phyloP scores from a whole-genome alignment of 2,329 filamentous ascomycete species.

The Aureobasidium lini region DNA sequence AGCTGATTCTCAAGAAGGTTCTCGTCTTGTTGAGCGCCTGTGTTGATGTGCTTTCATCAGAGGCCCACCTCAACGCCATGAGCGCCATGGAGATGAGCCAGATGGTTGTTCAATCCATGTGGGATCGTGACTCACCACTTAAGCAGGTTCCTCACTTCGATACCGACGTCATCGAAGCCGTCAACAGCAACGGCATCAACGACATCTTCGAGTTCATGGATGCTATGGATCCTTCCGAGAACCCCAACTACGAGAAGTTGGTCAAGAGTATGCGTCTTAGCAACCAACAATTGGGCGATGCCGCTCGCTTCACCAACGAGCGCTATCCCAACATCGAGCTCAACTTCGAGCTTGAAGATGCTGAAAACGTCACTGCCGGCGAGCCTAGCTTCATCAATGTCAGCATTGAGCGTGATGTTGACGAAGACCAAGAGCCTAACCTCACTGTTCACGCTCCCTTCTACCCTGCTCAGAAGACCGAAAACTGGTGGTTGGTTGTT shows the following conservation, averaged over 20 bases:
- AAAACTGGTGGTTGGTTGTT: conserved; percentile 98
- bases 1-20: conserved; percentile 75
- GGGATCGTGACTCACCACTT: conserved; percentile 92
- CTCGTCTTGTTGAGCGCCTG: conserved; percentile 82
- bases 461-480: conserved; percentile 84
- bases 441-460: conserved; percentile 89
- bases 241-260: conserved; percentile 69
- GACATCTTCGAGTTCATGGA: conserved; percentile 99
- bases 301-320: conserved; percentile 90
- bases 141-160: conserved; percentile 97
- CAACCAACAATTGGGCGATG: conserved; percentile 75
- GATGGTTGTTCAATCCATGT: conserved; percentile 98
- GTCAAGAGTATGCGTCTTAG: conserved; percentile 71
- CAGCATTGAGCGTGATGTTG: conserved; percentile 73
- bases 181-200: conserved; percentile 73
- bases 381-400: conserved; percentile 76
- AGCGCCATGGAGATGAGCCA: conserved; percentile 98
- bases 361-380: conserved; percentile 71
- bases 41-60: conserved; percentile 90
- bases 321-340: conserved; percentile 95
- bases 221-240: conserved; percentile 93
- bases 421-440: conserved; percentile 66
- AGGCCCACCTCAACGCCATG: conserved; percentile 95
- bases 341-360: conserved; percentile 77
- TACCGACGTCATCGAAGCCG: conserved; percentile 72